Conservation (phyloP, 306 rosid species). For the Ormosia semicastrata region DNA sequence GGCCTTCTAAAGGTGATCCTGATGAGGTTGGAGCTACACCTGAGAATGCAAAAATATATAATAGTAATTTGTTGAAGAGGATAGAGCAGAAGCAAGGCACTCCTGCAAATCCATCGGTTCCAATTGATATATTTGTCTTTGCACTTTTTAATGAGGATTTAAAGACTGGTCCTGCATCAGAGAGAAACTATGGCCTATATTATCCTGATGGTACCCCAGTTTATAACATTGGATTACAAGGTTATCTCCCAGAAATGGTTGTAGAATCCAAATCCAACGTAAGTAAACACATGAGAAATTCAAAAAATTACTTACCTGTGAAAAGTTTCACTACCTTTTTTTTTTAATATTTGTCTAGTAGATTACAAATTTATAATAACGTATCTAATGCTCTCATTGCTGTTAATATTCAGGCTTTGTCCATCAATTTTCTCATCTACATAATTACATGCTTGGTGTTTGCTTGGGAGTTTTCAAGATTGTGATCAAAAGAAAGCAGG, state of each 20-base stretch:
- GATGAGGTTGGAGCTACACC: constrained; percentile 78
- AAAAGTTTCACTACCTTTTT: constrained; percentile 1
- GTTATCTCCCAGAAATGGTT: constrained; percentile 56
- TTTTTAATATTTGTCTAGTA: not conserved
- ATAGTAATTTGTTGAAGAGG: constrained; percentile 62
- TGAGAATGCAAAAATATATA: constrained; percentile 71
- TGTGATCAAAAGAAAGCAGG: constrained; percentile 18
- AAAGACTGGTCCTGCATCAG: constrained; percentile 78
- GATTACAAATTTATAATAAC: not conserved
- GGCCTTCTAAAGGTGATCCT: constrained; percentile 88
- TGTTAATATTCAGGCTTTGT: constrained; percentile 50
- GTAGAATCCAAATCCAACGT: constrained; percentile 52
- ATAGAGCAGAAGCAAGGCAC: constrained; percentile 66
- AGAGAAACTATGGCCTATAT: constrained; percentile 86
- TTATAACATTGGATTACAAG: constrained; percentile 68
- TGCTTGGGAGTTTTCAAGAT: constrained; percentile 36
- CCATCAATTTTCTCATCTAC: constrained; percentile 42
- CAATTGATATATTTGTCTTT: constrained; percentile 75
- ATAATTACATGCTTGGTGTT: constrained; percentile 27
- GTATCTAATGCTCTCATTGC: not conserved
- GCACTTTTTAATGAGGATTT: constrained; percentile 89
- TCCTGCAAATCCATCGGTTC: constrained; percentile 75
- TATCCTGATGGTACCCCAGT: constrained; percentile 78
- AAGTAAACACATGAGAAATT: constrained; percentile 25
- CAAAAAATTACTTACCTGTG: not conserved